Evolutionary conservation across 768 basidiomycete species (phyloP), one percentile per base, ranked within the genome.

Genomic region (Phylloporus sp.): DNA sequence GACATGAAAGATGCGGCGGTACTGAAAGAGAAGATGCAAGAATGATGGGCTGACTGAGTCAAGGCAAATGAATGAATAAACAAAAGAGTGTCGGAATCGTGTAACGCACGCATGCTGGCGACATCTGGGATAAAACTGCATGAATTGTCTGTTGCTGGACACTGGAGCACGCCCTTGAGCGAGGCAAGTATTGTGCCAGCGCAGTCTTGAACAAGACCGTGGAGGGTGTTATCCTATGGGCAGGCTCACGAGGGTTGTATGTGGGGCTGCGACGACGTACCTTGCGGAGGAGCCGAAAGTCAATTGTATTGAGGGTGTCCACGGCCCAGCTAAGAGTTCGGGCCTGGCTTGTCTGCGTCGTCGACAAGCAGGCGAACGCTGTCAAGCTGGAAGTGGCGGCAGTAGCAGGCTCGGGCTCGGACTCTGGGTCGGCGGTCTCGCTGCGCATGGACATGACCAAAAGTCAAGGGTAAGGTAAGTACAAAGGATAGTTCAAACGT

Each of bases 351-450:
- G 27, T 44, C 27, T 31, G 56, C 6, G 53, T 49, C 32, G 55
- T 44, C 26, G 59, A 64, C 49, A 48, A 32, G 39, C 34, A 53
- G 23, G 57, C 64, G 36, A 64, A 69, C 12, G 54, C 36, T 22
- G 50, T 38, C 47, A 64, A 45, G 46, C 40, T 61, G 35, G 55
- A 50, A 44, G 61, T 29, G 13, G 59, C 34, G 46, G 52, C 54
- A 40, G 56, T 23, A 20, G 46, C 3, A 29, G 36, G 42, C 46
- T 60, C 60, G 20, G 58, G 45, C 26, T 77, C 81, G n/a, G 77
- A 74, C 56, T 85, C 81, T 28, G 79, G 77, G 57, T 85, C 85
- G 16, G 83, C 85, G 16, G 83, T 82, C 46, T 80, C 79, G 65
- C 77, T 82, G 57, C 16, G 18, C 26, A 61, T 56, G 46, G 66